Base-by-base conservation (phyloP, 352 stramenopile species). In the Phytophthora hybrid region DNA sequence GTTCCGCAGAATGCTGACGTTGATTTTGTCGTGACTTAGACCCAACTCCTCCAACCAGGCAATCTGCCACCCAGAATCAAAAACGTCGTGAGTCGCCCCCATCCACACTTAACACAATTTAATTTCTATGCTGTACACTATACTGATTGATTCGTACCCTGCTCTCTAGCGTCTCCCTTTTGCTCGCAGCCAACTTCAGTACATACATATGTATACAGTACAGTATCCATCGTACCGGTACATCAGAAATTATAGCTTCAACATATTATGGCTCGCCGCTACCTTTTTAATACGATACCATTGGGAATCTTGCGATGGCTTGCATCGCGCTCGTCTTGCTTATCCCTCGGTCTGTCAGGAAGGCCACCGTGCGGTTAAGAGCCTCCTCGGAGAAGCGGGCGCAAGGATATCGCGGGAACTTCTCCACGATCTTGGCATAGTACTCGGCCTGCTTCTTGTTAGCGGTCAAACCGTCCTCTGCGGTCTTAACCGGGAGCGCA, bases 1-100 rank as follows among this genome's bases (percentile, higher is more conserved):
- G 31, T 23, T 23, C 1, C 21, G 49, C 34, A 61, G 26, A 34
- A 68, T 68, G 47, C n/a, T 56, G 16, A 10, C 26, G 44, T 68
- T 68, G 51, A 68, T 61, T 23, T 68, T 61, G 5, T 56, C 53
- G 26, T 69, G 26, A 37, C 63, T 63, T 9, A 69, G 53, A 8
- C 63, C 63, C 6, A 69, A 14, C 1, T 63, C 11, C 8, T n/a
- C 11, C 18, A 69, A 51, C 52, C 53, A 69, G 11, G 39, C 18
- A 19, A 69, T 58, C 63, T 69, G 29, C 26, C 23, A 37, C 11
- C 13, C 37, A n/a, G n/a, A n/a, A n/a, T n/a, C n/a, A 44, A 0
- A 14, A 59, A 16, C 34, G 26, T 59, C 14, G 1, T 29, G 21
- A 41, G n/a, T 14, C 1, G 3, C 13, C 14, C 29, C 29, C 29